Evolutionary conservation across 2,329 filamentous ascomycete genomes (phyloP), one percentile per base, ranked within the genome.

Genomic region (Emericellopsis cladophorae): DNA sequence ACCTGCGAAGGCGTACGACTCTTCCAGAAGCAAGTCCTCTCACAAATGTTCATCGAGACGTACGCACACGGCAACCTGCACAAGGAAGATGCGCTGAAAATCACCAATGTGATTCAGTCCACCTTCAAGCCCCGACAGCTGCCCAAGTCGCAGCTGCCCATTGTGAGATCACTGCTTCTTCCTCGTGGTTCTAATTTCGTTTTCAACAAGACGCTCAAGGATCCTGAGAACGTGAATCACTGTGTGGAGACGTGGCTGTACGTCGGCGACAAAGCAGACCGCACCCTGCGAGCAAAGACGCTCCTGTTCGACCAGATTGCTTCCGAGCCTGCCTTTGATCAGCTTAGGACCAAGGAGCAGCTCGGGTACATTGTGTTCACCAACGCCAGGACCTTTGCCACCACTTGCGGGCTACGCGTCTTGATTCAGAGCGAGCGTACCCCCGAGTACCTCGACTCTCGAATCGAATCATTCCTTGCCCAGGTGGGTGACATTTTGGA

Each of bases 281-380:
- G 79, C n/a, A 55, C 61, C 6, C 60, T 84, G 11, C 77, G 87
- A 15, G 84, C 89, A 12, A 88, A 84, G 59, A 72, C 85, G 1
- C 68, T 93, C 34, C 70, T 98, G 6, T 72, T 95, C 34, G 83
- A 86, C 22, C 92, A 96, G 60, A 84, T 98, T 64, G 80, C 87
- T 0, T 84, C 94, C 42, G 92, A 98, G 63, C 89, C 89, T 4
- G 84, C 84, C 8, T 98, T 96, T 55, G 87, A 98, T 60, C 88
- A 94, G 58, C 72, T 98, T 7, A 79, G 92, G 39, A 96, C 92
- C 35, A 95, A 96, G 61, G 90, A 98, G 59, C 90, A 98, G 62
- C 80, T 98, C 7, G 92, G 92, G 11, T 98, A 98, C 51, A 85
- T 98, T 40, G 90, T 98, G 1, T 95, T 90, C 61, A 90, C 84